Conservation (phyloP, 148 eudicot genomes). For the Cornus suecica region DNA sequence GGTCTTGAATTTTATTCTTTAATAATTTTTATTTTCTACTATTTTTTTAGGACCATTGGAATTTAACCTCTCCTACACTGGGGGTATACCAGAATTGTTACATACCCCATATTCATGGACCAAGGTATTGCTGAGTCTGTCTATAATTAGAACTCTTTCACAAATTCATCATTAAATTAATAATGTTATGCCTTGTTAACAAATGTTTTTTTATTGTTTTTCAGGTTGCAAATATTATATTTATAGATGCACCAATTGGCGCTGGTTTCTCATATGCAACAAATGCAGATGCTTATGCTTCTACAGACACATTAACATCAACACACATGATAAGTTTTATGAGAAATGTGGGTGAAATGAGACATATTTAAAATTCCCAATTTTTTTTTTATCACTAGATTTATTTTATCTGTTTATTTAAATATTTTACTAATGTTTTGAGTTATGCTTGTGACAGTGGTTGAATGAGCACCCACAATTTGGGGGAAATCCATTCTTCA, state of each 20-base stretch:
- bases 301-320: conserved; percentile 24
- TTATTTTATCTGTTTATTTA: background rate
- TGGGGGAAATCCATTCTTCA: conserved; percentile 3
- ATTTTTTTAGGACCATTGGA: conserved; percentile 34
- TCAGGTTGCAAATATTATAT: conserved; percentile 29
- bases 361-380: too few species aligned
- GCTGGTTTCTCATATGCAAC: conserved; percentile 38
- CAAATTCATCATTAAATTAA: background rate
- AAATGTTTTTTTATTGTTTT: too few species aligned
- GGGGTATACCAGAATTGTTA: conserved; percentile 11
- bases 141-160: background rate
- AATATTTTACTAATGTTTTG: background rate
- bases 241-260: conserved; percentile 35
- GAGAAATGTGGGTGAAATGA: conserved; percentile 14
- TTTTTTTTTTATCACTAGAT: too few species aligned
- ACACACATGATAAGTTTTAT: conserved; percentile 14
- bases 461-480: conserved; percentile 15
- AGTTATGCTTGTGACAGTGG: conserved; percentile 7
- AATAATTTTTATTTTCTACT: too few species aligned
- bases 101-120: conserved; percentile 39
- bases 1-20: too few species aligned
- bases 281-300: conserved; percentile 11
- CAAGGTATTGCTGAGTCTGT: conserved; percentile 17
- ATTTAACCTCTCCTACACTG: conserved; percentile 18
- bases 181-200: background rate